Base-by-base conservation (phyloP, 805 yeast genomes). In the Hyphopichia homilentoma region DNA sequence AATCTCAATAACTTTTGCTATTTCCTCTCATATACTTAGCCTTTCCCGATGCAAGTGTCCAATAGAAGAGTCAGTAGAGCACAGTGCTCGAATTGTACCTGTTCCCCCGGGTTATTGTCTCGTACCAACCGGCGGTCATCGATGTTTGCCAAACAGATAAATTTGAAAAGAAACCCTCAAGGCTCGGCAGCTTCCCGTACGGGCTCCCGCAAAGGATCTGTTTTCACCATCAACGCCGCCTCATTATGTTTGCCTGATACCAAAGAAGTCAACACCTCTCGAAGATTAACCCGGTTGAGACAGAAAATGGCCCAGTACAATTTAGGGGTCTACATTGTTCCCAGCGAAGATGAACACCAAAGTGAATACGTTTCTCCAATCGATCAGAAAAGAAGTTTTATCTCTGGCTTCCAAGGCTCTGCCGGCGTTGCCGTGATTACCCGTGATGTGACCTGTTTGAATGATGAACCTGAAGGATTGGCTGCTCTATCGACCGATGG, bases 71-170 rank as follows among this genome's bases (percentile, higher is more conserved):
- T 63, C 6, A 41, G 58, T 9, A 56, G 73, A 46, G 67, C 61
- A 9, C 68, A 63, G 47, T 84, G 93, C 53, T 68, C 73, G 29
- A 79, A 84, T 60, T 84, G 95, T 62, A 82, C 87, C 2, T 84
- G 94, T 53, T 82, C 90, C 1, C 93, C 93, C 4, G 95, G 95
- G 3, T 62, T 84, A 27, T 57, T 84, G 29, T 78, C 87, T 19
- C 70, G 94, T 48, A 74, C 70, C 39, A 76, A 75, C 48, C 70
- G 81, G 45, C 65, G 85, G 45, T 69, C 83, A 13, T 69, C 83
- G 0, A 51, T 71, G 18, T 64, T 73, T 36, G 75, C 77, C 38
- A 69, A 54, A 43, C 69, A 61, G 44, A 57, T 61, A 27, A 52
- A 47, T 37, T 41, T 59, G 25, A 50, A 54, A 23, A 45, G 67